Percentiles rank a stretch among this genome's conserved stretches.
Evolutionary conservation across 2,329 filamentous ascomycete genomes (phyloP).

Genomic region (Penicillium sp.): DNA sequence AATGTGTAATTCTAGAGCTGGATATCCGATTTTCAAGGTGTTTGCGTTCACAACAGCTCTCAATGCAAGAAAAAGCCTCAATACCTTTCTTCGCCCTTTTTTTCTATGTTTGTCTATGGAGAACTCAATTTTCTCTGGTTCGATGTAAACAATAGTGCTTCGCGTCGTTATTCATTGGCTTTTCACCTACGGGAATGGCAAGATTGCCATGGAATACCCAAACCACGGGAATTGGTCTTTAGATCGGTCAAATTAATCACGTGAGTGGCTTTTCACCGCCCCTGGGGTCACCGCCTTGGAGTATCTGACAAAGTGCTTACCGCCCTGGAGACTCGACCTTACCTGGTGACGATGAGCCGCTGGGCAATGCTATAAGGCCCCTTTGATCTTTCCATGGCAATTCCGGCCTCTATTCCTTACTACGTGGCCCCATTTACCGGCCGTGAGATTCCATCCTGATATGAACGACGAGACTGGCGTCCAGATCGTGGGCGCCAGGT

Average conservation of each 20-base stretch:
- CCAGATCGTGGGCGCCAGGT: conserved; percentile 42
- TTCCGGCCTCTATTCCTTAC: background rate
- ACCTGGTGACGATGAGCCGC: conserved; percentile 13
- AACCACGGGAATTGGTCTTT: no score
- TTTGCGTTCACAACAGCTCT: conserved; percentile 21
- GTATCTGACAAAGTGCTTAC: conserved; percentile 7
- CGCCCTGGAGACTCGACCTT: conserved; percentile 17
- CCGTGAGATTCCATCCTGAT: conserved; percentile 11
- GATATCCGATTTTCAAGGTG: conserved; percentile 17
- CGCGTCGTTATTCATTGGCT: background rate
- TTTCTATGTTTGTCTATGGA: background rate
- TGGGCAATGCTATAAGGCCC: background rate
- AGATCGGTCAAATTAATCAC: no score
- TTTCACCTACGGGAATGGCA: background rate
- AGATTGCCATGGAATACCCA: no score
- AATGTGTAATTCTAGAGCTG: conserved; percentile 31
- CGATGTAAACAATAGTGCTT: background rate
- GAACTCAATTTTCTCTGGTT: background rate
- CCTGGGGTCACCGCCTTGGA: background rate
- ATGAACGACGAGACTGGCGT: conserved; percentile 45
- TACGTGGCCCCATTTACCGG: conserved; percentile 2
- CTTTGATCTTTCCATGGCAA: background rate
- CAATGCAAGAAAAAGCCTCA: conserved; percentile 15
- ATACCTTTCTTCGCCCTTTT: background rate
- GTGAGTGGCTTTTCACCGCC: background rate